Percentiles rank a stretch among this genome's conserved stretches.
These are phyloP conservation scores for Fagus crenata DNA, from an alignment of 306 rosid species.

Conservation along the genomic window DNA sequence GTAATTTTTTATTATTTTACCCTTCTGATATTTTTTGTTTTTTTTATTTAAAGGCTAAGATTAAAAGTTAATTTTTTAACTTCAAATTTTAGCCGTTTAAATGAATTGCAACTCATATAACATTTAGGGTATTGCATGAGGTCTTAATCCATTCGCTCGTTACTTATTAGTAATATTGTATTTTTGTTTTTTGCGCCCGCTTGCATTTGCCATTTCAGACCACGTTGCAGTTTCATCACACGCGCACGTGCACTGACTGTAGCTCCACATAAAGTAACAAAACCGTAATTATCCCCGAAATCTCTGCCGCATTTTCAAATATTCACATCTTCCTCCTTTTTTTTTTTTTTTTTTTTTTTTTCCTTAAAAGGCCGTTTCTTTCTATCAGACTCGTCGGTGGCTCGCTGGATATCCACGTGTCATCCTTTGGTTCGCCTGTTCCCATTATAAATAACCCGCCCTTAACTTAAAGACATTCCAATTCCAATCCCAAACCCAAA, in stretches of 20 bases:
- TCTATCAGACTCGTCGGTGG: not conserved
- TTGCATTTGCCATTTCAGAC: not conserved
- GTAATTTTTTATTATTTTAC: too few relatives aligned
- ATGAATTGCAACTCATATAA: too few relatives aligned
- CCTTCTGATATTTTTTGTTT: too few relatives aligned
- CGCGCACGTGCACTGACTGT: constrained; percentile 37
- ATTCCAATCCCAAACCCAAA: constrained; percentile 2
- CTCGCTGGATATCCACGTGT: constrained; percentile 32
- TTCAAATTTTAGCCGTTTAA: too few relatives aligned
- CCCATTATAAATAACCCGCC: constrained; percentile 36
- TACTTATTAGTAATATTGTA: too few relatives aligned
- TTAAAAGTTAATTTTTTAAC: too few relatives aligned
- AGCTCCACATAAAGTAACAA: not conserved
- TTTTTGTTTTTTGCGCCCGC: too few relatives aligned
- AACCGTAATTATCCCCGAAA: constrained; percentile 21
- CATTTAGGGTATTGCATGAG: too few relatives aligned
- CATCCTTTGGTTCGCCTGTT: constrained; percentile 29
- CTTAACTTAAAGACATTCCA: not conserved
- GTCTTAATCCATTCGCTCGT: too few relatives aligned
- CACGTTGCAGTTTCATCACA: constrained; percentile 24
- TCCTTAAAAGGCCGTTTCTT: not conserved
- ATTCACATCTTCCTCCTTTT: not conserved
- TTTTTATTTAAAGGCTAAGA: too few relatives aligned
- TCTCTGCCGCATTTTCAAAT: constrained; percentile 1
- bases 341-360: too few relatives aligned